Evolutionary conservation across 495 filamentous ascomycete species (phyloP).

Genomic region (Penicillium paxilli): DNA sequence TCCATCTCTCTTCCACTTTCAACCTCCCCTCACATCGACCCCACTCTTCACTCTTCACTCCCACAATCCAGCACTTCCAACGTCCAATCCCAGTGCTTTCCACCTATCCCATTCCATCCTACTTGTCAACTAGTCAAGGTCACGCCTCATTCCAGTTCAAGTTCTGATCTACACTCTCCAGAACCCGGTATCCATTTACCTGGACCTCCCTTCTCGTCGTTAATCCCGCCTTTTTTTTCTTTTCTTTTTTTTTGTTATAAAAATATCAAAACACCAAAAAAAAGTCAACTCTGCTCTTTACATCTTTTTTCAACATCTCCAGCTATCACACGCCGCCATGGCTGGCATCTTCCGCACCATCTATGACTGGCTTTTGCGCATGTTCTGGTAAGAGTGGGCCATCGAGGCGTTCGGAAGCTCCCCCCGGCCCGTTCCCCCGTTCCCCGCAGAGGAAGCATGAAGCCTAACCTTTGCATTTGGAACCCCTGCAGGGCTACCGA

Average conservation of each 20-base stretch:
- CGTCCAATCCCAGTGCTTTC: not conserved
- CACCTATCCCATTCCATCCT: not conserved
- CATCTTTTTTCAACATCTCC: not conserved
- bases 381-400: slow-evolving; percentile 86
- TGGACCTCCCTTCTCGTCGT: too few relatives aligned
- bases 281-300: not conserved
- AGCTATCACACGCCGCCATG: slow-evolving; percentile 50
- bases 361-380: slow-evolving; percentile 97
- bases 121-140: not conserved
- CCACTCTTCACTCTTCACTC: not conserved
- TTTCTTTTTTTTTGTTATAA: too few relatives aligned
- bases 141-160: too few relatives aligned
- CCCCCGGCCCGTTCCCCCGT: slow-evolving; percentile 33
- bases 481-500: slow-evolving; percentile 78
- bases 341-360: slow-evolving; percentile 87
- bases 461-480: slow-evolving; percentile 1
- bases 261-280: too few relatives aligned
- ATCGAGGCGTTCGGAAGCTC: slow-evolving; percentile 18
- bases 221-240: too few relatives aligned
- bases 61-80: not conserved
- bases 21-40: not conserved
- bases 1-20: not conserved
- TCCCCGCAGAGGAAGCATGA: slow-evolving; percentile 26
- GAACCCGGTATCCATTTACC: too few relatives aligned
- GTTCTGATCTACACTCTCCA: not conserved